A percentile compares a stretch with the other conserved stretches of the same genome.
phyloP scores from a whole-genome alignment of 192 early-diverging fungal genomes.

The Umbelopsis sp. region DNA sequence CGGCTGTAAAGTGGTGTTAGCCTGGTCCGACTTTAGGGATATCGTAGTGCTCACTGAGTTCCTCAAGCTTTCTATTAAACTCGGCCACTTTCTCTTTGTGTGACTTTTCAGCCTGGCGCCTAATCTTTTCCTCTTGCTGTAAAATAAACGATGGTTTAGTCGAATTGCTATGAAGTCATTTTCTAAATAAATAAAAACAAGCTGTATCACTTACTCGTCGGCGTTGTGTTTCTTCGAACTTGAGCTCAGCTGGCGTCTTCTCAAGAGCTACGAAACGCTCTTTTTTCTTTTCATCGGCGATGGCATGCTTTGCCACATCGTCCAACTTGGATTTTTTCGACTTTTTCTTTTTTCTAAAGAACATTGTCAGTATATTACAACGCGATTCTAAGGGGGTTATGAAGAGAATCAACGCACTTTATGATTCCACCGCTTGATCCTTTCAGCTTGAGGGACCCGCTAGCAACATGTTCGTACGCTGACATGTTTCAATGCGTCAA shows the following conservation, averaged over 20 bases:
- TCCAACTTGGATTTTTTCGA: slow-evolving; percentile 48
- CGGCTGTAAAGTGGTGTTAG: slow-evolving; percentile 47
- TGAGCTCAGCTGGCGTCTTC: slow-evolving; percentile 72
- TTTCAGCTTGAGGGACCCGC: slow-evolving; percentile 71
- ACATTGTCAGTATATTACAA: not conserved
- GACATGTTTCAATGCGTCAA: slow-evolving; percentile 35
- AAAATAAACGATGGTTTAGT: not conserved
- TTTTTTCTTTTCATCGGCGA: slow-evolving; percentile 32
- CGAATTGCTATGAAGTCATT: too few relatives aligned
- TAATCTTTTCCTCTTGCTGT: slow-evolving; percentile 69
- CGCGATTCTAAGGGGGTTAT: not conserved
- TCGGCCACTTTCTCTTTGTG: slow-evolving; percentile 81
- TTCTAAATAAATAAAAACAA: not conserved
- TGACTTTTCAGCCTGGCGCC: slow-evolving; percentile 65
- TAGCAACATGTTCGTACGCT: slow-evolving; percentile 48
- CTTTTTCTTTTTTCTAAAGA: slow-evolving; percentile 57
- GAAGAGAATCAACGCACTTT: slow-evolving; percentile 44
- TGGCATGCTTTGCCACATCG: slow-evolving; percentile 36
- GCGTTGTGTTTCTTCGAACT: slow-evolving; percentile 68
- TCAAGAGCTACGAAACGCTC: slow-evolving; percentile 40
- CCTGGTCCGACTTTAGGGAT: slow-evolving; percentile 83
- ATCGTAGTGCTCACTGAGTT: slow-evolving; percentile 80
- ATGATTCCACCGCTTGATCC: slow-evolving; percentile 50
- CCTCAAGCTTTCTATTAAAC: slow-evolving; percentile 73
- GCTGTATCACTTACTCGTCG: slow-evolving; percentile 56